These are phyloP conservation scores for Pythium phragmiticola DNA, from an alignment of 352 stramenopile genomes.

Conservation along the genomic window DNA sequence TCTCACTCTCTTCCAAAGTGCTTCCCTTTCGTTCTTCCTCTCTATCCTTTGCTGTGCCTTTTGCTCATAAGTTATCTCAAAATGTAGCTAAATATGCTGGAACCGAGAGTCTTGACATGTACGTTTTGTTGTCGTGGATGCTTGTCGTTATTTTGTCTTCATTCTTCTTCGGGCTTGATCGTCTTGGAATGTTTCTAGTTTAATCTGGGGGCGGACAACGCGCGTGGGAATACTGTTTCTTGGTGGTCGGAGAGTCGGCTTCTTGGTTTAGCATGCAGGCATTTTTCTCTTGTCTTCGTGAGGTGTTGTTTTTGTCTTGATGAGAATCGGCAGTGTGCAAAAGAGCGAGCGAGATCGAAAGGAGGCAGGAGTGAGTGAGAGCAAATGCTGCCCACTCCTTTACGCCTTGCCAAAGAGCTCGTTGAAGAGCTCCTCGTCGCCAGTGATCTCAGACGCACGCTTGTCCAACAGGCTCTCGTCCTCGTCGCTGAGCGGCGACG, in stretches of 20 bases:
- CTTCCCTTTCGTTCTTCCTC: conserved; percentile 3
- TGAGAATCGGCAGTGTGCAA: conserved; percentile 9
- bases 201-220: not conserved
- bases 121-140: conserved; percentile 5
- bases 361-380: not conserved
- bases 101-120: conserved; percentile 10
- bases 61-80: conserved; percentile 34
- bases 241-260: conserved; percentile 3
- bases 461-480: conserved; percentile 12
- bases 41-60: conserved; percentile 21
- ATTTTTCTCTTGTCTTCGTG: not conserved
- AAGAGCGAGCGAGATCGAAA: conserved; percentile 3
- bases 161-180: conserved; percentile 6
- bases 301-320: conserved; percentile 2
- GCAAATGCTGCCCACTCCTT: not conserved
- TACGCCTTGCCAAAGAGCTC: conserved; percentile 28
- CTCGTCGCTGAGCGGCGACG: conserved; percentile 23
- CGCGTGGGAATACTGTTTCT: conserved; percentile 6
- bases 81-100: conserved; percentile 28
- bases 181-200: conserved; percentile 9
- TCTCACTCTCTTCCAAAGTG: not conserved
- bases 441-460: conserved; percentile 28
- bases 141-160: conserved; percentile 3
- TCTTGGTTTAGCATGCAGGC: not conserved
- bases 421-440: conserved; percentile 29